Evolutionary conservation across 768 basidiomycete genomes (phyloP).

Genomic region (Omphalotus guepiniiformis): DNA sequence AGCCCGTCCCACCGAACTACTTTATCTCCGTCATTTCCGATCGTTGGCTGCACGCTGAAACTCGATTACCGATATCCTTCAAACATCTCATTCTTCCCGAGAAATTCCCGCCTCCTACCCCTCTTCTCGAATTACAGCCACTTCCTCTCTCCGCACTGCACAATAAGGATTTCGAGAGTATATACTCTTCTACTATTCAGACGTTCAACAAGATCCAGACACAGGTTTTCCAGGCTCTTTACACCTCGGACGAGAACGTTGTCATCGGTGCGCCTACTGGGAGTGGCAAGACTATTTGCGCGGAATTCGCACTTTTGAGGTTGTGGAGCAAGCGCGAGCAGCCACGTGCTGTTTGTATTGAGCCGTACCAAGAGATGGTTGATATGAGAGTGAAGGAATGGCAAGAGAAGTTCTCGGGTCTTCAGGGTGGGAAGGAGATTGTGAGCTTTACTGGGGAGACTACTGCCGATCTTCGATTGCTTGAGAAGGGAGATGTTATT

Average conservation of each 20-base stretch:
- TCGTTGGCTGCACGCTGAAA: slow-evolving; percentile 94
- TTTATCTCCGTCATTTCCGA: slow-evolving; percentile 95
- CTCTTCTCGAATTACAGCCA: slow-evolving; percentile 88
- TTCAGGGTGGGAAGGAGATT: slow-evolving; percentile 93
- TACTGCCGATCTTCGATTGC: slow-evolving; percentile 81
- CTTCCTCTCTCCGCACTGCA: slow-evolving; percentile 89
- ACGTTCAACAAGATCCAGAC: slow-evolving; percentile 99
- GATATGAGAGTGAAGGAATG: slow-evolving; percentile 88
- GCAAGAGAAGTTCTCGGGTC: slow-evolving; percentile 71
- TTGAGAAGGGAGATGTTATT: slow-evolving; percentile 90
- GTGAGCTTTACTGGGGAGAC: slow-evolving; percentile 93
- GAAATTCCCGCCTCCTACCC: slow-evolving; percentile 91
- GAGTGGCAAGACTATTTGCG: slow-evolving; percentile 95
- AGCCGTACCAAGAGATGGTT: slow-evolving; percentile 98
- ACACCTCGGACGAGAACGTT: slow-evolving; percentile 94
- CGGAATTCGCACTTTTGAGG: slow-evolving; percentile 93
- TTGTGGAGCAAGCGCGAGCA: slow-evolving; percentile 83
- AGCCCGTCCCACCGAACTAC: slow-evolving; percentile 97
- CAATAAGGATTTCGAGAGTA: slow-evolving; percentile 86
- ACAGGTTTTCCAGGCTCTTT: slow-evolving; percentile 97
- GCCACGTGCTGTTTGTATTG: slow-evolving; percentile 85
- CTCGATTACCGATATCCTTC: slow-evolving; percentile 92
- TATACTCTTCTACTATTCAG: slow-evolving; percentile 67
- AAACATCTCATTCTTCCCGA: slow-evolving; percentile 97
- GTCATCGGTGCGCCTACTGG: slow-evolving; percentile 97